Evolutionary conservation across 352 stramenopile species (phyloP).

Genomic region (Globisporangium cylindrosporum): DNA sequence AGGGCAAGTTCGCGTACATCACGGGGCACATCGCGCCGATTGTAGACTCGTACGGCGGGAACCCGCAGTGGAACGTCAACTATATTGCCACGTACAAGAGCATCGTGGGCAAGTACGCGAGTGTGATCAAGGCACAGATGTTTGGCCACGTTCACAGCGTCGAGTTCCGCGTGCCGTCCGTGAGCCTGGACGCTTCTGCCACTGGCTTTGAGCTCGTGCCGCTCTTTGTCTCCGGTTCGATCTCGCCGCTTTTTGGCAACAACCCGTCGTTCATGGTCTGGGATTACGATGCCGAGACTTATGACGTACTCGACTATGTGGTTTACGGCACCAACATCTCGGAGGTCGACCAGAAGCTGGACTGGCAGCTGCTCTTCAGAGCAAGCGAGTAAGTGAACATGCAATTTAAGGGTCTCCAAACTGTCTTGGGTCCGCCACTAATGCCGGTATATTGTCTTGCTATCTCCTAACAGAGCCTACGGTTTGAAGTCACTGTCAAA

Average conservation of each 20-base stretch:
- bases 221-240: slow-evolving; percentile 73
- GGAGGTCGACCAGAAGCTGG: slow-evolving; percentile 25
- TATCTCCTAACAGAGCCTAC: slow-evolving; percentile 34
- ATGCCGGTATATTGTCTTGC: neutral
- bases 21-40: slow-evolving; percentile 90
- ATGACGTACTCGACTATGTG: slow-evolving; percentile 68
- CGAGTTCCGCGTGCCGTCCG: slow-evolving; percentile 79
- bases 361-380: slow-evolving; percentile 56
- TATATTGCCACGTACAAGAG: slow-evolving; percentile 84
- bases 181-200: slow-evolving; percentile 10
- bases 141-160: slow-evolving; percentile 92
- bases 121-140: slow-evolving; percentile 81
- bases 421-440: neutral
- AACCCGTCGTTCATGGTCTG: slow-evolving; percentile 91
- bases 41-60: slow-evolving; percentile 81
- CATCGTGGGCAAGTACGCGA: slow-evolving; percentile 58
- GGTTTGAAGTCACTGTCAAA: slow-evolving; percentile 48
- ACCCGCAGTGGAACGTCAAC: slow-evolving; percentile 79
- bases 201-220: slow-evolving; percentile 44
- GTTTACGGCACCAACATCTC: slow-evolving; percentile 81
- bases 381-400: slow-evolving; percentile 27
- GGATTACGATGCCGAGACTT: slow-evolving; percentile 63
- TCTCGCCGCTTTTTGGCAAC: slow-evolving; percentile 89
- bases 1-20: slow-evolving; percentile 74
- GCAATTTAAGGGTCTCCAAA: neutral